These are phyloP conservation scores for Colletotrichum ledebouriae DNA, from an alignment of 2,329 filamentous ascomycete species.

Conservation along the genomic window DNA sequence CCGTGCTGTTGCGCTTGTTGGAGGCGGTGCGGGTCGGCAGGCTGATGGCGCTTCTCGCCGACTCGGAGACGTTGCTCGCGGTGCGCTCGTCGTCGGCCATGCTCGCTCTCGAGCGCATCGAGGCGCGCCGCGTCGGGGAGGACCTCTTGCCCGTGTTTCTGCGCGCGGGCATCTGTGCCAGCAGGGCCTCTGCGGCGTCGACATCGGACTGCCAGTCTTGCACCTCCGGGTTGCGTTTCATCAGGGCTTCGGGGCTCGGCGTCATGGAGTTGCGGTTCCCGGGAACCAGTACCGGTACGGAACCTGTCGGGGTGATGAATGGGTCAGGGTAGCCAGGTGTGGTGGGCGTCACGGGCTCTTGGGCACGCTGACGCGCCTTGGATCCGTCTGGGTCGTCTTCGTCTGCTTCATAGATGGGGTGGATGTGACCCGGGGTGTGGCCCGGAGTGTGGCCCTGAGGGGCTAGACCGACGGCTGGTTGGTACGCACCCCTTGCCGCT, in stretches of 20 bases:
- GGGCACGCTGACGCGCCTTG: conserved; percentile 31
- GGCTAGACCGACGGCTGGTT: conserved; percentile 34
- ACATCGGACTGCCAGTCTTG: conserved; percentile 70
- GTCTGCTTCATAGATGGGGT: conserved; percentile 71
- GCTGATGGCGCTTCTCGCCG: conserved; percentile 61
- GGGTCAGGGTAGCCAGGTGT: conserved; percentile 61
- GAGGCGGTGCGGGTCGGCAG: conserved; percentile 51
- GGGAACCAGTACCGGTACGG: conserved; percentile 46
- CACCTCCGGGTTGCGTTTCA: conserved; percentile 63
- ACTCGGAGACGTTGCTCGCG: conserved; percentile 69
- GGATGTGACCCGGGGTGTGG: conserved; percentile 58
- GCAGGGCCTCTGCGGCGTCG: conserved; percentile 66
- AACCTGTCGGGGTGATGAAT: conserved; percentile 60
- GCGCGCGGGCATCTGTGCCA: conserved; percentile 58
- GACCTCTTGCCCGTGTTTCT: conserved; percentile 48
- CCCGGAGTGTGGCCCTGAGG: conserved; percentile 53
- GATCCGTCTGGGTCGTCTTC: conserved; percentile 61
- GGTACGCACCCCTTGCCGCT: conserved; percentile 43
- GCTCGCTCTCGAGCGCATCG: conserved; percentile 51
- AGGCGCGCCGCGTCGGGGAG: conserved; percentile 57
- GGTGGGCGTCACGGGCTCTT: conserved; percentile 50
- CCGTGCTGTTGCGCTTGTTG: conserved; percentile 23
- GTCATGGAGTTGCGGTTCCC: conserved; percentile 53
- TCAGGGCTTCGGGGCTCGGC: conserved; percentile 57
- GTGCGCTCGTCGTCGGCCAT: conserved; percentile 64